phyloP scores from a whole-genome alignment of 805 yeast species.

The Metschnikowia santaceciliae region DNA sequence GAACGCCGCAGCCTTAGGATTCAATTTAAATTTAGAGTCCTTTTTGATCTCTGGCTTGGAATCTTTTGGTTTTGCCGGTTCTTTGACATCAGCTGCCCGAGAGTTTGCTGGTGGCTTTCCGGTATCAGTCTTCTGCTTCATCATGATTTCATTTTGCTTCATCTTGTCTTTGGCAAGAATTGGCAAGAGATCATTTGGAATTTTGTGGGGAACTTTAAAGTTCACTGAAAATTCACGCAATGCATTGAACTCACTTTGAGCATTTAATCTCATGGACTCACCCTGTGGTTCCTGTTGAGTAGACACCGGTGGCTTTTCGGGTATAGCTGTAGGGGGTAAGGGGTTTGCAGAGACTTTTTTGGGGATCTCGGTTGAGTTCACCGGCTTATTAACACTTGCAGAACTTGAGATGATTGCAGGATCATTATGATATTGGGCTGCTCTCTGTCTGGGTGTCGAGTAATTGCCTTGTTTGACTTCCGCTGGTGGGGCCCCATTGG shows the following conservation, averaged over 20 bases:
- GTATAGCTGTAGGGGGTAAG: constrained; percentile 8
- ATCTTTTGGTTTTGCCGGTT: constrained; percentile 1
- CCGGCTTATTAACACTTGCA: constrained; percentile 26
- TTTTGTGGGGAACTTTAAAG: constrained; percentile 63
- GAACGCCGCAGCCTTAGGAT: constrained; percentile 64
- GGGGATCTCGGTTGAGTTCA: neutral
- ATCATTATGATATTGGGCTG: constrained; percentile 51
- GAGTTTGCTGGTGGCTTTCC: neutral
- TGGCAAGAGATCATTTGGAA: constrained; percentile 65
- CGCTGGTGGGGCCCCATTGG: constrained; percentile 15
- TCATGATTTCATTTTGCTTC: constrained; percentile 60
- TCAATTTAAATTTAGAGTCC: constrained; percentile 52
- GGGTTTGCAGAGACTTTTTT: constrained; percentile 13
- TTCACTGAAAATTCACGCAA: constrained; percentile 76
- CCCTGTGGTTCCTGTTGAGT: constrained; percentile 16
- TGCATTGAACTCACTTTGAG: constrained; percentile 63
- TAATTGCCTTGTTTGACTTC: constrained; percentile 37
- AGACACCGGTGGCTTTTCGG: constrained; percentile 6
- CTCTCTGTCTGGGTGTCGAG: constrained; percentile 55
- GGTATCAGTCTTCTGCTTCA: constrained; percentile 26
- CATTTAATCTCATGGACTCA: constrained; percentile 43
- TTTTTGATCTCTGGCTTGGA: constrained; percentile 7
- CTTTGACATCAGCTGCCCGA: constrained; percentile 5
- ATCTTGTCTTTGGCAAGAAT: constrained; percentile 62
- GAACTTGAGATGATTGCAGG: constrained; percentile 64